Conservation (phyloP, 148 eudicot species). For the Fagopyrum tataricum region DNA sequence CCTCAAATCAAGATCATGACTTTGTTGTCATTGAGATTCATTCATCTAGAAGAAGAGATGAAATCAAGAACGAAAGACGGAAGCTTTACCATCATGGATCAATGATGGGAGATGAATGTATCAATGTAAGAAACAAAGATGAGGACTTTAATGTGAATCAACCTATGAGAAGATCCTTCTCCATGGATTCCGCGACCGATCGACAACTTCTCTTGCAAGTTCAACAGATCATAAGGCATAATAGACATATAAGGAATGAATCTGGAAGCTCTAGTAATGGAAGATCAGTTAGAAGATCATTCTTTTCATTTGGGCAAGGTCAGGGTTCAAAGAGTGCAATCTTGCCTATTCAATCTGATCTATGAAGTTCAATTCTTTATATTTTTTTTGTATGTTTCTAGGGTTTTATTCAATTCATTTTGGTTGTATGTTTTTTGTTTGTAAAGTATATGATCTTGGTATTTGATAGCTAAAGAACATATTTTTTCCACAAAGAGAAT, state of each 20-base stretch:
- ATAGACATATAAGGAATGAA: not conserved
- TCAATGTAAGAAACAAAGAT: slow-evolving; percentile 20
- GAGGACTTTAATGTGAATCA: slow-evolving; percentile 25
- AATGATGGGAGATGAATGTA: slow-evolving; percentile 36
- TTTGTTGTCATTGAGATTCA: not conserved
- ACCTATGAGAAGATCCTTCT: slow-evolving; percentile 29
- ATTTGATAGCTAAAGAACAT: not conserved
- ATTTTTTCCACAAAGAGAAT: not conserved
- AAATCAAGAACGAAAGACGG: not conserved
- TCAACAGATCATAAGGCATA: slow-evolving; percentile 27
- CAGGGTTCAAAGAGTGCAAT: not conserved
- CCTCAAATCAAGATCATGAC: not conserved
- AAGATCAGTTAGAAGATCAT: not conserved
- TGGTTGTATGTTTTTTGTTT: not conserved
- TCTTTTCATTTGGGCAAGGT: not conserved
- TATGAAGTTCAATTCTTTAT: not conserved
- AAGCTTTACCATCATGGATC: slow-evolving; percentile 21
- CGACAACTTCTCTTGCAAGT: slow-evolving; percentile 29
- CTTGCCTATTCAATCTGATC: slow-evolving; percentile 11
- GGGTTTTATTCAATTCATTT: not conserved
- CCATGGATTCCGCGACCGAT: slow-evolving; percentile 22
- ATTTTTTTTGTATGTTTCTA: not conserved
- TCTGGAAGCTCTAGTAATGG: slow-evolving; percentile 9
- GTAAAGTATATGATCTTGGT: slow-evolving; percentile 1
- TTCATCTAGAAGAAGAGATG: not conserved